Evolutionary conservation across 371 early-diverging fungal genomes (phyloP).

Genomic region (Parasitella parasitica): DNA sequence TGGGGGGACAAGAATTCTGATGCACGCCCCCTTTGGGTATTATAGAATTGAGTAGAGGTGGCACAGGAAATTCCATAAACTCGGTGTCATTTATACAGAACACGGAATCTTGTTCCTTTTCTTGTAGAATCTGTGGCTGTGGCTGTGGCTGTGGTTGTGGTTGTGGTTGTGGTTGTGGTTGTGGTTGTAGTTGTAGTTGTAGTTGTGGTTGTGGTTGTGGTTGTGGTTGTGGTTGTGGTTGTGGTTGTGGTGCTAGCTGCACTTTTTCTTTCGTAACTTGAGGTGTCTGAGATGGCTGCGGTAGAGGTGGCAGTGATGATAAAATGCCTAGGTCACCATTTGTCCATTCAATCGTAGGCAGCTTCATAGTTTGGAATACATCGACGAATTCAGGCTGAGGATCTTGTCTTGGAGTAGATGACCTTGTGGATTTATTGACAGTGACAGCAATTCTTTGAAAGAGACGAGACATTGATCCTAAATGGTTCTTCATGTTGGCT

Average conservation of each 20-base stretch:
- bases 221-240: not conserved
- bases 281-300: not conserved
- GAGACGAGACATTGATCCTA: not conserved
- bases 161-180: not conserved
- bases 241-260: not conserved
- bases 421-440: not conserved
- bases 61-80: not conserved
- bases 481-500: not conserved
- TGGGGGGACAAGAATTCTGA: not conserved
- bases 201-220: not conserved
- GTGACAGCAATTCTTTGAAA: not conserved
- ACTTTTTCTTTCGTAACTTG: not conserved
- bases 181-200: not conserved
- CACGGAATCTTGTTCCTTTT: not conserved
- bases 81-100: not conserved
- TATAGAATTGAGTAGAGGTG: not conserved
- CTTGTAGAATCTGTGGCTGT: not conserved
- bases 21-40: not conserved
- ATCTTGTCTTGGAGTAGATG: not conserved
- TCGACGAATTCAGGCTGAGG: not conserved
- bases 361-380: not conserved
- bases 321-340: conserved; percentile 2
- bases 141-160: not conserved
- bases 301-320: not conserved
- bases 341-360: conserved; percentile 15